phyloP scores from a whole-genome alignment of 176 grass and related monocot genomes.

The Cocos nucifera region DNA sequence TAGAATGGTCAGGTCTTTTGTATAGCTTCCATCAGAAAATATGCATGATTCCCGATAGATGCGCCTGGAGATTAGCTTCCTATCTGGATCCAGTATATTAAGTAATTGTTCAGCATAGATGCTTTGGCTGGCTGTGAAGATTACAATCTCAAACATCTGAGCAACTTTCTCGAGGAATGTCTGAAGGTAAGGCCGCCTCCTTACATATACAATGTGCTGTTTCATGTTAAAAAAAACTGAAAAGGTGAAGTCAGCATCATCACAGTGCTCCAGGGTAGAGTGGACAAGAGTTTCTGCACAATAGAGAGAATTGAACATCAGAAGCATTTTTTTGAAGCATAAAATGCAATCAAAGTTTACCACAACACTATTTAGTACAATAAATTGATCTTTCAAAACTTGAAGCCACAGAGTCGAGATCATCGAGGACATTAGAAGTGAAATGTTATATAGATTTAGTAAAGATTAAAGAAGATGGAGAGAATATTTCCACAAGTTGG shows the following conservation, averaged over 20 bases:
- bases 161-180: conserved; percentile 79
- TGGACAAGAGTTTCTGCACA: conserved; percentile 96
- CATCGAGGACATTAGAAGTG: too few relatives aligned
- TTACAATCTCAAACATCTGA: conserved; percentile 85
- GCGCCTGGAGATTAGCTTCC: conserved; percentile 58
- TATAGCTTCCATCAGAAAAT: conserved; percentile 86
- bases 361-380: too few relatives aligned
- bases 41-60: conserved; percentile 86
- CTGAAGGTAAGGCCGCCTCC: conserved; percentile 67
- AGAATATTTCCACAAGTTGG: too few relatives aligned
- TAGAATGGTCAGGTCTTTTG: conserved; percentile 81
- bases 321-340: too few relatives aligned
- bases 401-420: too few relatives aligned
- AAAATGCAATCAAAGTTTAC: too few relatives aligned
- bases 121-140: conserved; percentile 96
- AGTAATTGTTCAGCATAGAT: conserved; percentile 84
- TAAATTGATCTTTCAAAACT: too few relatives aligned
- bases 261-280: conserved; percentile 63
- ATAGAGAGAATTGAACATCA: too few relatives aligned
- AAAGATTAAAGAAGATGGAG: too few relatives aligned
- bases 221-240: conserved; percentile 86
- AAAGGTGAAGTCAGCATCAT: conserved; percentile 68
- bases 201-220: conserved; percentile 79
- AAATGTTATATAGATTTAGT: too few relatives aligned
- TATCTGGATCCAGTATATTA: conserved; percentile 79